phyloP scores from a whole-genome alignment of 192 early-diverging fungal species.

The Linderina pennispora region DNA sequence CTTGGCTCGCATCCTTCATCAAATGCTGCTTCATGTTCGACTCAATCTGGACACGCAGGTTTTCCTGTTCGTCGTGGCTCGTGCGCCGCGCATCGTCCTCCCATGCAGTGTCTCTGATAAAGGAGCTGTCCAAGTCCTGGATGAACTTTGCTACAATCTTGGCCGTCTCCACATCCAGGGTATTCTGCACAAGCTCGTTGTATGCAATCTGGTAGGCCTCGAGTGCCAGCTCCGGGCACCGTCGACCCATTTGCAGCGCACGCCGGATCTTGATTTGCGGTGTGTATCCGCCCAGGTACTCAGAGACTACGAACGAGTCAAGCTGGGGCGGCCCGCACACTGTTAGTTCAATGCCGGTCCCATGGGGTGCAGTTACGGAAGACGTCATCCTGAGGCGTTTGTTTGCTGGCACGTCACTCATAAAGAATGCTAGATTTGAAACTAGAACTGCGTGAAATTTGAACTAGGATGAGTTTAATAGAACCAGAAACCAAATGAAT shows the following conservation, averaged over 20 bases:
- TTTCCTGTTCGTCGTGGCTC: not conserved
- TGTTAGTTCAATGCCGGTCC: not conserved
- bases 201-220: slow-evolving; percentile 17
- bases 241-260: slow-evolving; percentile 19
- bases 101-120: not conserved
- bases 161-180: slow-evolving; percentile 8
- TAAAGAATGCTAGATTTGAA: too few species aligned
- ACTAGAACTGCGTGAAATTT: too few species aligned
- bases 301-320: slow-evolving; percentile 8
- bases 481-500: too few species aligned
- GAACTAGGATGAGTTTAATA: too few species aligned
- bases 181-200: slow-evolving; percentile 15
- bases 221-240: slow-evolving; percentile 7
- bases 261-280: slow-evolving; percentile 16
- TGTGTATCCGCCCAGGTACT: slow-evolving; percentile 29
- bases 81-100: slow-evolving; percentile 4
- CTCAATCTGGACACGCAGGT: not conserved
- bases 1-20: slow-evolving; percentile 14
- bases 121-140: not conserved
- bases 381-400: slow-evolving; percentile 15
- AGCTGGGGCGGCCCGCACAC: slow-evolving; percentile 18
- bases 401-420: too few species aligned
- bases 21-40: not conserved
- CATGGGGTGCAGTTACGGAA: not conserved
- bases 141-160: not conserved